These are phyloP conservation scores for Raddia distichophylla DNA, from an alignment of 176 grass and related monocot species.

Conservation along the genomic window DNA sequence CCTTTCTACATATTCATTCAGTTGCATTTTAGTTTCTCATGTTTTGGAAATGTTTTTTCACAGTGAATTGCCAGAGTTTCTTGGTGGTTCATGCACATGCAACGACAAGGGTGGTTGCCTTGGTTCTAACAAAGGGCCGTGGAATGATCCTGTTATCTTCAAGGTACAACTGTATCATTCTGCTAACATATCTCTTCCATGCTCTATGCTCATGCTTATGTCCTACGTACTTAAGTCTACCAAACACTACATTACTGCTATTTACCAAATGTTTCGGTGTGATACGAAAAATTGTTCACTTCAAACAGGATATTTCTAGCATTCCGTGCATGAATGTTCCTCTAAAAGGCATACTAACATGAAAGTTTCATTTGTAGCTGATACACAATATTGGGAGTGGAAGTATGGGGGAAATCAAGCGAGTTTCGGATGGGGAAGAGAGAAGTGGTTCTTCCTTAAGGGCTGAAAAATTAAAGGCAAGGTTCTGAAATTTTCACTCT, in stretches of 20 bases:
- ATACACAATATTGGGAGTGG: constrained; percentile 49
- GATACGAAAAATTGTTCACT: not conserved
- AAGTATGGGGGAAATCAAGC: constrained; percentile 50
- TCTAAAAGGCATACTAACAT: constrained; percentile 5
- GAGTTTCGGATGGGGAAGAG: constrained; percentile 49
- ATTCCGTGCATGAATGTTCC: not conserved
- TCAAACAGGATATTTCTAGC: constrained; percentile 7
- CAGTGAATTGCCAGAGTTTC: constrained; percentile 86
- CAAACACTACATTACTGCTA: not conserved
- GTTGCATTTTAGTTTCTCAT: not conserved
- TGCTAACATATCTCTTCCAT: not conserved
- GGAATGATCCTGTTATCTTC: constrained; percentile 76
- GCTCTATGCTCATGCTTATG: not conserved
- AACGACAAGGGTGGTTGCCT: constrained; percentile 72
- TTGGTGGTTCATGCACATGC: constrained; percentile 80
- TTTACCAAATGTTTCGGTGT: not conserved
- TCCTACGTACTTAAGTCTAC: not conserved
- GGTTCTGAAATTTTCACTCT: constrained; percentile 39
- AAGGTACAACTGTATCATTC: constrained; percentile 41
- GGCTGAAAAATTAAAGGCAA: constrained; percentile 62
- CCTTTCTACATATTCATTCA: not conserved
- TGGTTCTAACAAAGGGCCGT: constrained; percentile 79
- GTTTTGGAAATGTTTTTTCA: not conserved
- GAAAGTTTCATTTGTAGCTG: constrained; percentile 46
- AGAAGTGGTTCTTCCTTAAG: constrained; percentile 49